These are phyloP conservation scores for Trichoderma sp. DNA, from an alignment of 2,329 filamentous ascomycete genomes.

Conservation along the genomic window DNA sequence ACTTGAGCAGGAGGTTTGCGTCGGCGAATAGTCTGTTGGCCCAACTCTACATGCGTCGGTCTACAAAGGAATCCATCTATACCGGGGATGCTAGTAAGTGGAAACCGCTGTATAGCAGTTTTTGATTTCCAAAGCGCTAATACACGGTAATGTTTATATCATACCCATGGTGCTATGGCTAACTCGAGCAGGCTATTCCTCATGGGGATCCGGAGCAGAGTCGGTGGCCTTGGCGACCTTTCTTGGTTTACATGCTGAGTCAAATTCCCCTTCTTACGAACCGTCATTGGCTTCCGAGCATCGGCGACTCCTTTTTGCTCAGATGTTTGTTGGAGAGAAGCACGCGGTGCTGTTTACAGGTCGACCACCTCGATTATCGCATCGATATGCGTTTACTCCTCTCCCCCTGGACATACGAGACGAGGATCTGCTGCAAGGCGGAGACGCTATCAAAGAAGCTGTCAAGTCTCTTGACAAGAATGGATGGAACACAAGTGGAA, in stretches of 20 bases:
- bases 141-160: neutral
- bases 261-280: constrained; percentile 32
- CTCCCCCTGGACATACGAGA: constrained; percentile 58
- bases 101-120: neutral
- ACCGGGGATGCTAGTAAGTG: constrained; percentile 45
- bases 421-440: constrained; percentile 48
- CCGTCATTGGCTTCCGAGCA: constrained; percentile 41
- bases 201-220: constrained; percentile 43
- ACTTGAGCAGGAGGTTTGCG: constrained; percentile 29
- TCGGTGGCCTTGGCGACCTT: constrained; percentile 41
- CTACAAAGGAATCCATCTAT: constrained; percentile 41
- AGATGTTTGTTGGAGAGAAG: constrained; percentile 51
- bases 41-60: constrained; percentile 39
- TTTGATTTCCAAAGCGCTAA: neutral
- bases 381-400: constrained; percentile 56
- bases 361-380: constrained; percentile 53
- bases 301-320: constrained; percentile 37
- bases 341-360: constrained; percentile 54
- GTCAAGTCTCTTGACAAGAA: constrained; percentile 44
- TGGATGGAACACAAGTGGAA: constrained; percentile 54
- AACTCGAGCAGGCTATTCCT: constrained; percentile 36
- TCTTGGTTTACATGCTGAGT: constrained; percentile 39
- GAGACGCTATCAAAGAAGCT: constrained; percentile 29
- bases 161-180: neutral
- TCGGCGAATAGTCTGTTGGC: constrained; percentile 43